Percentiles rank a stretch among this genome's conserved stretches.
Conservation (phyloP, 2,329 filamentous ascomycete species). For the Sclerotinia trifoliorum region DNA sequence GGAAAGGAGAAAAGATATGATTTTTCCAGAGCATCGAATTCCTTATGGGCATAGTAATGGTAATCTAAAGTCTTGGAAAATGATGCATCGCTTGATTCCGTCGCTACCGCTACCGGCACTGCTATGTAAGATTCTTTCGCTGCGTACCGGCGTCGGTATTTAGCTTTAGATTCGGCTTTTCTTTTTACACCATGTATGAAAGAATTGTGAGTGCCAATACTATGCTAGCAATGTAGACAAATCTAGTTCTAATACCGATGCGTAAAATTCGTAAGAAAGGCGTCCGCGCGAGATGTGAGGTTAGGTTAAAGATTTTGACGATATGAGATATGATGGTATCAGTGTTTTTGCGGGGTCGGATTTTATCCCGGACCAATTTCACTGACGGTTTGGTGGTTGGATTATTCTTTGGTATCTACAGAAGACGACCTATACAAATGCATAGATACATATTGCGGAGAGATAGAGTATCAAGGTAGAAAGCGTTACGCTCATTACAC, state of each 20-base stretch:
- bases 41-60: not conserved
- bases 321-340: not conserved
- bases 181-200: not conserved
- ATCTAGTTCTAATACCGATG: not conserved
- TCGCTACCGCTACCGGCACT: not conserved
- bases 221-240: not conserved
- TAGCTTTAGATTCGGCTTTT: not conserved
- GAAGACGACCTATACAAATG: no score
- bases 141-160: not conserved
- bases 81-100: not conserved
- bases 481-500: not conserved
- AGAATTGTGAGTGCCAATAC: not conserved
- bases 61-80: not conserved
- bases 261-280: not conserved
- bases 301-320: not conserved
- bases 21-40: not conserved
- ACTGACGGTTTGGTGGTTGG: not conserved
- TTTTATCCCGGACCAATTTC: not conserved
- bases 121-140: not conserved
- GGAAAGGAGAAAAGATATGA: not conserved
- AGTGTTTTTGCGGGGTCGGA: not conserved
- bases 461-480: not conserved
- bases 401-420: not conserved
- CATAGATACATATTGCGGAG: not conserved
- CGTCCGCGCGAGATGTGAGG: not conserved